Conservation (phyloP, 2,329 filamentous ascomycete species). For the Aspergillus alliaceus region DNA sequence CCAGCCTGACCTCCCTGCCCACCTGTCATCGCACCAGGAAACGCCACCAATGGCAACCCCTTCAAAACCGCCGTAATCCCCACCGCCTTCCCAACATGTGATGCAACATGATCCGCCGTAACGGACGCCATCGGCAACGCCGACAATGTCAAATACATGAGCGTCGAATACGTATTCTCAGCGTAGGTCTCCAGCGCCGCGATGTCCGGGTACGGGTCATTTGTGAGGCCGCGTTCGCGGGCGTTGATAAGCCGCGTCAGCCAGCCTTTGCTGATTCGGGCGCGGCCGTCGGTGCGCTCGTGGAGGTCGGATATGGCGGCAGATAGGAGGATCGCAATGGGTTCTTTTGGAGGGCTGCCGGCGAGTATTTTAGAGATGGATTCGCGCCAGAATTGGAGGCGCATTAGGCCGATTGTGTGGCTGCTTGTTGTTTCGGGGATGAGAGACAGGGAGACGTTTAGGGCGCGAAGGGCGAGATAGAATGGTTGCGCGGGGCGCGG, state of each 20-base stretch:
- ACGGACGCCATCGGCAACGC: conserved; percentile 76
- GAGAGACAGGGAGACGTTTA: conserved; percentile 89
- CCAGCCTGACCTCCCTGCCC: conserved; percentile 53
- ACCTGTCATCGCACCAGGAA: conserved; percentile 60
- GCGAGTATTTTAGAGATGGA: conserved; percentile 75
- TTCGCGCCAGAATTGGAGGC: conserved; percentile 94
- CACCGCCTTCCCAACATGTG: conserved; percentile 90
- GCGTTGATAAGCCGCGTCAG: conserved; percentile 75
- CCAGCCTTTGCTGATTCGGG: conserved; percentile 67
- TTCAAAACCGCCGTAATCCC: conserved; percentile 86
- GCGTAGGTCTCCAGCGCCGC: conserved; percentile 80
- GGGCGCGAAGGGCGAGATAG: conserved; percentile 84
- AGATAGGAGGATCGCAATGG: conserved; percentile 80
- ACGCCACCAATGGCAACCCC: conserved; percentile 83
- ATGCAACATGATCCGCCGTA: conserved; percentile 87
- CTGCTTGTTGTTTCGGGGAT: conserved; percentile 89
- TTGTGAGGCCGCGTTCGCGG: conserved; percentile 78
- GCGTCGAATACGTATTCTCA: conserved; percentile 90
- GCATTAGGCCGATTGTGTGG: conserved; percentile 80
- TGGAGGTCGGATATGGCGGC: conserved; percentile 64
- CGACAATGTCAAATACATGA: conserved; percentile 85
- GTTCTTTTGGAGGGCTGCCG: conserved; percentile 80
- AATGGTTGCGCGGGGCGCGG: conserved; percentile 72
- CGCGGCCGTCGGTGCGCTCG: conserved; percentile 46
- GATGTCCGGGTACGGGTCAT: conserved; percentile 75